Conservation (phyloP, 805 yeast genomes). For the Jamesozyma rosinii region DNA sequence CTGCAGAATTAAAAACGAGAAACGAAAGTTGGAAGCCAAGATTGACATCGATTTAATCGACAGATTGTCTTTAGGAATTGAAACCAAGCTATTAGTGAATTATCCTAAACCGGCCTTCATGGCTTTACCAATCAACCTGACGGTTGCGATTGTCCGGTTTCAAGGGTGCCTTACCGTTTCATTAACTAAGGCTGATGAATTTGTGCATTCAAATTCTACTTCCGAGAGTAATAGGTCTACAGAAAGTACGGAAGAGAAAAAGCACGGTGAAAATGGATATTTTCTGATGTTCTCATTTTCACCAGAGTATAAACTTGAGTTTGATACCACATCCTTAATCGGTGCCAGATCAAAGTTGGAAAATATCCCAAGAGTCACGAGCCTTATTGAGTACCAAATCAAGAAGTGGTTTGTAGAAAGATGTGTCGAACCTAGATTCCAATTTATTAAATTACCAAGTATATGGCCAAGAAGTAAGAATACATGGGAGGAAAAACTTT, state of each 20-base stretch:
- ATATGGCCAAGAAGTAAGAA: conserved; percentile 71
- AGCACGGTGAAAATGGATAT: conserved; percentile 38
- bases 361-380: conserved; percentile 84
- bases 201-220: conserved; percentile 14
- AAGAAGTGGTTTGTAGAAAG: conserved; percentile 86
- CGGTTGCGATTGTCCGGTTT: conserved; percentile 83
- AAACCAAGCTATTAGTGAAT: conserved; percentile 68
- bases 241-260: conserved; percentile 4
- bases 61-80: conserved; percentile 75
- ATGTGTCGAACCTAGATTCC: conserved; percentile 89
- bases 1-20: conserved; percentile 64
- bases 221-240: conserved; percentile 3
- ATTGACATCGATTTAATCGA: conserved; percentile 87
- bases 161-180: conserved; percentile 84
- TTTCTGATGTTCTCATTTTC: conserved; percentile 83
- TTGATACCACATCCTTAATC: conserved; percentile 76
- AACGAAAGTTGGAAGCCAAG: conserved; percentile 59
- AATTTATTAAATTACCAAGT: conserved; percentile 73
- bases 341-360: conserved; percentile 90
- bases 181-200: conserved; percentile 35
- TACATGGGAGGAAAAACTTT: conserved; percentile 36
- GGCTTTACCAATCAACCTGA: conserved; percentile 70
- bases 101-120: conserved; percentile 81
- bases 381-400: conserved; percentile 70
- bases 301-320: conserved; percentile 85